Conservation (phyloP, 805 yeast species). For the Candida stauntonica region DNA sequence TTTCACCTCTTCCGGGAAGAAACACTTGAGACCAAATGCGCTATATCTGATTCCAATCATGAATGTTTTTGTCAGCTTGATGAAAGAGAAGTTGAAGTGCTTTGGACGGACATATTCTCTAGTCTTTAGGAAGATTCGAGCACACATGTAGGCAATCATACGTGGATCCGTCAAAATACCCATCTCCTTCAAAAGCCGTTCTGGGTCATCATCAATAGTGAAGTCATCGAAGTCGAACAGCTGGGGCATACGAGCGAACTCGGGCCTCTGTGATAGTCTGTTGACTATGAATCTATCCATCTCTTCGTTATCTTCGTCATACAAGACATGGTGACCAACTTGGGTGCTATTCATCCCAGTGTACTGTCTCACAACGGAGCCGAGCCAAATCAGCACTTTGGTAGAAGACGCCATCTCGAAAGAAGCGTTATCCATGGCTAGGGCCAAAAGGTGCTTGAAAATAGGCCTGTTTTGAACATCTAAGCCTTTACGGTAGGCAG, state of each 20-base stretch:
- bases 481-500: background rate
- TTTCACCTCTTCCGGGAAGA: conserved; percentile 2
- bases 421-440: background rate
- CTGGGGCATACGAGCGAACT: background rate
- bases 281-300: background rate
- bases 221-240: background rate
- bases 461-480: background rate
- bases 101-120: background rate
- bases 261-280: background rate
- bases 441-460: background rate
- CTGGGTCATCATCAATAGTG: background rate
- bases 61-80: conserved; percentile 2
- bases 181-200: background rate
- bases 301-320: conserved; percentile 2
- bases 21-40: background rate
- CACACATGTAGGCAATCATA: background rate
- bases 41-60: conserved; percentile 1
- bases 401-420: background rate
- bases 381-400: conserved; percentile 2
- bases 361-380: background rate
- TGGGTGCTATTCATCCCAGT: conserved; percentile 1
- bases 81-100: background rate
- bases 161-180: background rate
- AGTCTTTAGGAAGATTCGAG: background rate
- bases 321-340: background rate